Evolutionary conservation across 345 rosid genomes (phyloP), one percentile per base, ranked within the genome.

Genomic region (Populus nigra): DNA sequence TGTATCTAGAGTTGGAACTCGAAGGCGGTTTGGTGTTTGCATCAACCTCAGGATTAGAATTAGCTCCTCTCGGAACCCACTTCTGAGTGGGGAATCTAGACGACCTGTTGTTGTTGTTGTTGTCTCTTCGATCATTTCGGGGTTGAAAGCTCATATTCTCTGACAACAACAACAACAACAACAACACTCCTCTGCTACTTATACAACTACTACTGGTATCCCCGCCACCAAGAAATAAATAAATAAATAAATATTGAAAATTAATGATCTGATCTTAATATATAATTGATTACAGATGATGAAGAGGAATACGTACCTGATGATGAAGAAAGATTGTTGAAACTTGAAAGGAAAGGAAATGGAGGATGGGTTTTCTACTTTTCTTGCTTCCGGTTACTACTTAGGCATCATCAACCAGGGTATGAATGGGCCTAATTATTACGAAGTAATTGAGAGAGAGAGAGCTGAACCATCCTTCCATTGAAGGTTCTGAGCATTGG

Each of bases 31-130:
- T 55, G n/a, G 69, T 81, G 72, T 65, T 83, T 17, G 31, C 75
- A 0, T 83, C 72, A 71, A 36, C 80, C 5, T 50, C 17, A 4
- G 88, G 47, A 29, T 81, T 23, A 36, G 90, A n/a, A 59, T 59
- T 61, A 63, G 88, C 63, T 33, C 84, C 90, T 85, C 93, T 88
- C 13, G 94, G 98, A 38, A 93, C 84, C 99, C 99, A 93, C 11
- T 85, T 88, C 63, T 76, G 88, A 22, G 84, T 73, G 41, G 82
- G 76, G 20, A 23, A 33, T 74, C 97, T 79, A 43, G 89, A 65
- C 85, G 89, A 65, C 85, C 93, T 81, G 50, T 45, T 45, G 50
- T 31, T 45, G 49, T n/a, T 57, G 25, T 9, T 59, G 33, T 86
- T 8, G 27, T 69, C 88, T 83, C 91, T 86, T 39, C 88, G 75